Conservation (phyloP, 331 rosid genomes). For the Malus hybrid region DNA sequence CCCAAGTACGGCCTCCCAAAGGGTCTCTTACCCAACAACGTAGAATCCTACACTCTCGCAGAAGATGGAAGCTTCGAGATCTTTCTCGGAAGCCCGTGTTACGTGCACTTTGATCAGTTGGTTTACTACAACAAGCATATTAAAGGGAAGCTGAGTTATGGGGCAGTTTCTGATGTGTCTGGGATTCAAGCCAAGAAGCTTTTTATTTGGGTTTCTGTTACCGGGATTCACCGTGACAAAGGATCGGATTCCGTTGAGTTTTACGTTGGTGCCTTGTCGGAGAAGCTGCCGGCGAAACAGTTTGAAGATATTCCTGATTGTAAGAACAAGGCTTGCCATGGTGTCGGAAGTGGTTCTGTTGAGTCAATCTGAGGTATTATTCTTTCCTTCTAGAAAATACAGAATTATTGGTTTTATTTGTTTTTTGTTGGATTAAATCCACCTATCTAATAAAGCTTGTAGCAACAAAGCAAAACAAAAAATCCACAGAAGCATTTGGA, state of each 20-base stretch:
- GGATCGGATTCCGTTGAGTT: slow-evolving; percentile 40
- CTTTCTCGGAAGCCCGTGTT: slow-evolving; percentile 42
- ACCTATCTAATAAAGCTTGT: no score
- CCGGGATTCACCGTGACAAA: slow-evolving; percentile 39
- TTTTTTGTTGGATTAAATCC: background rate
- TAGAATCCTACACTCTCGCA: slow-evolving; percentile 51
- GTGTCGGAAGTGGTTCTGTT: background rate
- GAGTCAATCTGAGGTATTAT: slow-evolving; percentile 22
- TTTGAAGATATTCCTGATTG: slow-evolving; percentile 47
- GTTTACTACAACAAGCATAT: slow-evolving; percentile 50
- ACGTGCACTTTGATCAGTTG: slow-evolving; percentile 42
- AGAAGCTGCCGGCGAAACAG: slow-evolving; percentile 40
- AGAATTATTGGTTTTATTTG: background rate
- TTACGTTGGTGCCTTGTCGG: slow-evolving; percentile 52
- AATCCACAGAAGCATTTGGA: no score
- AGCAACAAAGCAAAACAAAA: no score
- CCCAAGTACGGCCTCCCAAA: slow-evolving; percentile 59
- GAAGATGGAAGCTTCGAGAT: slow-evolving; percentile 42
- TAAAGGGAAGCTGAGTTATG: slow-evolving; percentile 46
- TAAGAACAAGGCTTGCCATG: slow-evolving; percentile 18
- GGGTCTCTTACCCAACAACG: slow-evolving; percentile 68
- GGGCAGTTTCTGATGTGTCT: slow-evolving; percentile 48
- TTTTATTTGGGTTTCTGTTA: slow-evolving; percentile 59
- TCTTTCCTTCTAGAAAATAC: background rate
- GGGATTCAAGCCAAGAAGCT: slow-evolving; percentile 70